Evolutionary conservation across 441 rosid species (phyloP), one percentile per base, ranked within the genome.

Genomic region (Euphorbia neoarborescens): DNA sequence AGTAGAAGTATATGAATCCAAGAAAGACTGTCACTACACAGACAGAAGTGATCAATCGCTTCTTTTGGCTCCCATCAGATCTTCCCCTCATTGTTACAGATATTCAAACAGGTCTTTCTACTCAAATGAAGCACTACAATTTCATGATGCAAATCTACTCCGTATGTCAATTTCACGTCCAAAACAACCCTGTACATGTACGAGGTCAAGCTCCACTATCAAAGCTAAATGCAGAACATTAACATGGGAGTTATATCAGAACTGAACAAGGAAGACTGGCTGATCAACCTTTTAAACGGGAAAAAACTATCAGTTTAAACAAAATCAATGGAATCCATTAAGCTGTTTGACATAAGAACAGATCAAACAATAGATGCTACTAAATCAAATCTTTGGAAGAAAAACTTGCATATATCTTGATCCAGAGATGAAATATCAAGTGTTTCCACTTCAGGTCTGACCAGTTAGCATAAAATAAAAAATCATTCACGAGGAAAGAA

Each of bases 1-100:
- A 80, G 56, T 76, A 80, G 11, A 80, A 73, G 58, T 73, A 80
- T 62, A 80, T 25, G 51, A 77, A 80, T 48, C 78, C 80, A 48
- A 74, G 73, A 76, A 80, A 68, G 54, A 76, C 59, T 38, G 76
- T 71, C 44, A 80, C 63, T 34, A 76, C 57, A 53, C 75, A 74
- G 57, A 67, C 64, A 32, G 72, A 73, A 53, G 78, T 73, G 51
- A 80, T 65, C 71, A 76, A 58, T 24, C 76, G 71, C 72, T 73
- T 80, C 74, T 80, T 80, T 58, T 80, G 76, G 30, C 37, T 68
- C 56, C 74, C 80, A 53, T 80, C 80, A 46, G 76, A 54, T 71
- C 82, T 80, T 67, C 80, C 82, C 73, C 82, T 80, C 74, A 79
- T 77, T 37, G 61, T 37, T 65, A 19, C 62, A 59, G 20, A 58